A percentile compares a stretch with the other conserved stretches of the same genome.
Evolutionary conservation across 2,329 filamentous ascomycete genomes (phyloP).

Genomic region (Trichoderma atrobrunneum): DNA sequence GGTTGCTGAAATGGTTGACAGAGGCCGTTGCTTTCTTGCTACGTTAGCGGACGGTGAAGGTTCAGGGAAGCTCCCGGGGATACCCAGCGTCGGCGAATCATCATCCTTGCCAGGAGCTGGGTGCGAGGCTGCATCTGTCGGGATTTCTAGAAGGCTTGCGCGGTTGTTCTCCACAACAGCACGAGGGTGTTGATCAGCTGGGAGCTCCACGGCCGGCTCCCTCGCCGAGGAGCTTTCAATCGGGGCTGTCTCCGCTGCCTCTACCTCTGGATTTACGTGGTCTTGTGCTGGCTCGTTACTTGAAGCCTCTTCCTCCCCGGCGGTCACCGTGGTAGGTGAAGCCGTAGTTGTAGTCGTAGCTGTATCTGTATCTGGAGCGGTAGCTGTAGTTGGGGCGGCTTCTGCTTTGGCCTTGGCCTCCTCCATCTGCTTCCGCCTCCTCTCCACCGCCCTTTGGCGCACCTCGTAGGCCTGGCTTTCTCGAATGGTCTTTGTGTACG

Average conservation of each 20-base stretch:
- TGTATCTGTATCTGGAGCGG: background rate
- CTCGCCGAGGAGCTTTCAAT: background rate
- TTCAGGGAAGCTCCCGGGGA: conserved; percentile 61
- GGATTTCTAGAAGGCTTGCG: conserved; percentile 17
- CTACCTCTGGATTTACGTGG: background rate
- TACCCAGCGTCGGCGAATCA: conserved; percentile 65
- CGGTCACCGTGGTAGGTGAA: conserved; percentile 7
- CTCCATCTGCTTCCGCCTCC: conserved; percentile 49
- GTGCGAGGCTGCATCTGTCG: conserved; percentile 12
- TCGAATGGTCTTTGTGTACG: conserved; percentile 79
- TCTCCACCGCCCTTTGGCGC: conserved; percentile 50
- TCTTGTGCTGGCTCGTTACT: background rate
- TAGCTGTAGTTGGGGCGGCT: background rate
- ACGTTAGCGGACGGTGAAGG: conserved; percentile 39
- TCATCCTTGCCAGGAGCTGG: conserved; percentile 20
- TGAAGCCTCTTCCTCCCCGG: background rate
- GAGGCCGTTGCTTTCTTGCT: conserved; percentile 42
- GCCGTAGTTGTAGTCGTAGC: background rate
- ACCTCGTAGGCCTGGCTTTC: conserved; percentile 64
- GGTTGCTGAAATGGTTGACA: conserved; percentile 56
- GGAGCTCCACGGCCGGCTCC: conserved; percentile 1
- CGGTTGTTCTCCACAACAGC: background rate
- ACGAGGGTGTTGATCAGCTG: background rate
- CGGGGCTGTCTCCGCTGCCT: background rate
- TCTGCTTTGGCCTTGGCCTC: conserved; percentile 42